Evolutionary conservation across 2,329 filamentous ascomycete species (phyloP), one percentile per base, ranked within the genome.

Genomic region (Bipolaris oryzae): DNA sequence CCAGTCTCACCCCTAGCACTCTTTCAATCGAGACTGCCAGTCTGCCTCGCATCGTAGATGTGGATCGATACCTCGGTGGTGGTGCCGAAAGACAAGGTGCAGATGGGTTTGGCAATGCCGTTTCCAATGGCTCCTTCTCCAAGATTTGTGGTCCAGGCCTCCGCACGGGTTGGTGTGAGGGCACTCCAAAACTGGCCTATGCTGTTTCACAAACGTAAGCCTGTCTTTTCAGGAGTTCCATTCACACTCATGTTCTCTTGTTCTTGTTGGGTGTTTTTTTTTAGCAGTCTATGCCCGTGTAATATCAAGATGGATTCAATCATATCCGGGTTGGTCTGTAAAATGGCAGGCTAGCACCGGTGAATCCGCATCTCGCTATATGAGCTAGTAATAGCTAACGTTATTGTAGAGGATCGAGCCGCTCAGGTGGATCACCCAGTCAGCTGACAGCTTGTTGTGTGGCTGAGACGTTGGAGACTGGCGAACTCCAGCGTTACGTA

Each of bases 61-160:
- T 96, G 53, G 92, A 96, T 74, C 79, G 85, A 7, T 81, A 84
- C 18, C 79, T 93, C 7, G 86, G 88, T 20, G 85, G 84, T 1
- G 82, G 83, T 15, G 35, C 84, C 75, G 61, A 79, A 57, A 66
- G 78, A 59, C 53, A 69, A 2, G 76, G 76, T 34, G 76, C 79
- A 3, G 82, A 86, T 74, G 81, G 81, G 41, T 96, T 94, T 72
- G 92, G 94, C 10, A 88, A 98, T 74, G 84, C 87, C 9, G 81
- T 93, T 34, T 93, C 89, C 68, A 98, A 98, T 73, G 92, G 90
- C 20, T 92, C 89, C 6, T 98, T 98, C 75, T 91, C 87, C 73
- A 99, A 99, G 75, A 87, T 98, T 35, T 84, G 87, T 25, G 92
- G 87, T 0, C 92, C 94, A 0, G 95, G 94, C 0, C 77, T 90